These are phyloP conservation scores for Forsythia suspensa DNA, from an alignment of 257 asterid genomes.

Conservation along the genomic window DNA sequence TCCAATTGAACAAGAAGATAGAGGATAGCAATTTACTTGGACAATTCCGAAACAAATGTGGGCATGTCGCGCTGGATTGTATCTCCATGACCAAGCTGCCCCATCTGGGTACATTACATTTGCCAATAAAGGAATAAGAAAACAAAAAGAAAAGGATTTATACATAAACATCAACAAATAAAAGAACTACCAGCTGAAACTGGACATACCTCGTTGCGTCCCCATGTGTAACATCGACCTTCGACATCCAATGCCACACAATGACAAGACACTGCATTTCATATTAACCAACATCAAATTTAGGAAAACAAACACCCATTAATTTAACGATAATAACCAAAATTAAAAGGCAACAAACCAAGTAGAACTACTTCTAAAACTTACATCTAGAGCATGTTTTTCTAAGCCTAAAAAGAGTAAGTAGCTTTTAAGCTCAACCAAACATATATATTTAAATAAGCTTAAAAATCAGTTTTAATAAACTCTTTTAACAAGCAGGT, in stretches of 20 bases:
- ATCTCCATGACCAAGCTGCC: conserved; percentile 99
- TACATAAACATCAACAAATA: neutral
- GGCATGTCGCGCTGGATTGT: conserved; percentile 82
- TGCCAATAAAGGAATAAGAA: neutral
- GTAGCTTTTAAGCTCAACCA: neutral
- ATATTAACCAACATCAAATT: conserved; percentile 14
- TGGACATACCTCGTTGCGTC: conserved; percentile 78
- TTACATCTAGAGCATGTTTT: neutral
- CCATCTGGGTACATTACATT: conserved; percentile 53
- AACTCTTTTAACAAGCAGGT: neutral
- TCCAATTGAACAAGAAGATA: conserved; percentile 5
- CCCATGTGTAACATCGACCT: conserved; percentile 99
- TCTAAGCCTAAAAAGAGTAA: neutral
- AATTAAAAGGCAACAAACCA: conserved; percentile 4
- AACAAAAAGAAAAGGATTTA: neutral
- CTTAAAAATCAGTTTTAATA: neutral
- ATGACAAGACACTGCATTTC: conserved; percentile 78
- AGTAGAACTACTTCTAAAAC: conserved; percentile 5
- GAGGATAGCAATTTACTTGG: conserved; percentile 50
- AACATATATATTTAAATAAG: neutral
- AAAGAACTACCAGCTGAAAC: neutral
- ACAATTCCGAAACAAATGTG: conserved; percentile 73
- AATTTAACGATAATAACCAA: neutral
- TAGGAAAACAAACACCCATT: neutral
- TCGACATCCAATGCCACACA: conserved; percentile 91